phyloP scores from a whole-genome alignment of 371 early-diverging fungal species.

The Catenaria anguillulae region DNA sequence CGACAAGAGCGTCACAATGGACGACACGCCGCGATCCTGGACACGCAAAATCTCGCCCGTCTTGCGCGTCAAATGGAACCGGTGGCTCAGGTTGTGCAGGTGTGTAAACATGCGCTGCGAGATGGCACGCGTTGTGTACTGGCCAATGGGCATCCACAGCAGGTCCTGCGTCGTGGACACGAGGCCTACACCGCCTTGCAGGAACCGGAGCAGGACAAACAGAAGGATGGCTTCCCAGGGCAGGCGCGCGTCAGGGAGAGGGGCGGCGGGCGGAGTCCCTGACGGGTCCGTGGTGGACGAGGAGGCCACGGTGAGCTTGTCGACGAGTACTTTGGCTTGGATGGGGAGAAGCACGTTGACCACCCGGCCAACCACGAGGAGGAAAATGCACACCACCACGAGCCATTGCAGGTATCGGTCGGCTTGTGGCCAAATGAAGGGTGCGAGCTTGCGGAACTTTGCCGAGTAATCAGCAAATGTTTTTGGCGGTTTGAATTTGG shows the following conservation, averaged over 20 bases:
- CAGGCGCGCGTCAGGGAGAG: too few relatives aligned
- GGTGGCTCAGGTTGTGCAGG: slow-evolving; percentile 56
- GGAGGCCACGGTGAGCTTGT: background rate
- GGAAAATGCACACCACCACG: slow-evolving; percentile 46
- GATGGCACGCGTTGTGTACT: slow-evolving; percentile 69
- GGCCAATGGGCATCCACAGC: slow-evolving; percentile 81
- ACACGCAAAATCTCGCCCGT: slow-evolving; percentile 82
- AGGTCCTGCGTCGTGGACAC: slow-evolving; percentile 59
- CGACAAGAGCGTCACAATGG: slow-evolving; percentile 60
- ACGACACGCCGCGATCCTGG: slow-evolving; percentile 73
- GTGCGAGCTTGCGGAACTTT: slow-evolving; percentile 49
- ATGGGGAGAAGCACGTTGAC: slow-evolving; percentile 46
- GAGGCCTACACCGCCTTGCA: slow-evolving; percentile 17
- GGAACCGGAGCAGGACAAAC: slow-evolving; percentile 31
- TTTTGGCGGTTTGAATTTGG: slow-evolving; percentile 14
- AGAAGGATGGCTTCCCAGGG: slow-evolving; percentile 25
- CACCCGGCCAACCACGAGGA: slow-evolving; percentile 52
- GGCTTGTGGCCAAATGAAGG: slow-evolving; percentile 72
- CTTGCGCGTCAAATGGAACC: slow-evolving; percentile 81
- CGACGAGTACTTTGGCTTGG: slow-evolving; percentile 24
- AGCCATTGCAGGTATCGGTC: slow-evolving; percentile 45
- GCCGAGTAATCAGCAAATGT: slow-evolving; percentile 28
- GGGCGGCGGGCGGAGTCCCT: background rate
- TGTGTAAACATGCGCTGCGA: slow-evolving; percentile 76
- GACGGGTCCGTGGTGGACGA: too few relatives aligned